Base-by-base conservation (phyloP, 345 rosid genomes). In the Sonneratia alba region DNA sequence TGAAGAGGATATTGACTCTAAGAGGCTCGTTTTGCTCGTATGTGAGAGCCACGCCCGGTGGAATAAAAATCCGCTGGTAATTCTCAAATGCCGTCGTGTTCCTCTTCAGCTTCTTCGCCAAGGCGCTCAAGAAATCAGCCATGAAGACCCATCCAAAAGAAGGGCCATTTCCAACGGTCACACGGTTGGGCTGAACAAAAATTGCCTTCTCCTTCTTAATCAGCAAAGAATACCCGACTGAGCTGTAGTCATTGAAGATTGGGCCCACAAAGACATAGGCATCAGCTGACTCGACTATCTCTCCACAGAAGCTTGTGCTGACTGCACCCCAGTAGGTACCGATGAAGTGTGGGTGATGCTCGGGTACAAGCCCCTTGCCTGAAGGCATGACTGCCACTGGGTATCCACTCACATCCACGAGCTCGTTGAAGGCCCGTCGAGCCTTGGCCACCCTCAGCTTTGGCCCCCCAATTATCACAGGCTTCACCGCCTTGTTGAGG, bases 291-390 rank as follows among this genome's bases (percentile, higher is more conserved):
- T 89, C 94, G 72, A 89, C 91, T 16, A 89, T 87, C 80, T 89
- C 91, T 73, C 86, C 89, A 0, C 82, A 78, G 76, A 87, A 85
- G 81, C 79, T 72, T 19, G 94, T 80, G 66, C 94, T 89, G 51
- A 87, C 91, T 66, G 91, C 91, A 56, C 94, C 94, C 94, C 94
- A 89, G 48, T 87, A 89, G 18, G 94, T 89, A 55, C 94, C 94
- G 3, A 85, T 89, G 82, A 89, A 89, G 64, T 85, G 81, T 0
- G 87, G 88, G 77, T 80, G 89, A 65, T 81, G 83, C 80, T 89
- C 94, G 4, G 83, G 86, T 42, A 83, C 88, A 45, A 87, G 70
- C 42, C 94, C 94, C 75, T 89, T 89, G 40, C 74, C 88, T 0
- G 94, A 87, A 27, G 94, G 94, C 94, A 89, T 89, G 47, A 87